Evolutionary conservation across 2,329 filamentous ascomycete species (phyloP), one percentile per base, ranked within the genome.

Genomic region (Hypoxylon sp.): DNA sequence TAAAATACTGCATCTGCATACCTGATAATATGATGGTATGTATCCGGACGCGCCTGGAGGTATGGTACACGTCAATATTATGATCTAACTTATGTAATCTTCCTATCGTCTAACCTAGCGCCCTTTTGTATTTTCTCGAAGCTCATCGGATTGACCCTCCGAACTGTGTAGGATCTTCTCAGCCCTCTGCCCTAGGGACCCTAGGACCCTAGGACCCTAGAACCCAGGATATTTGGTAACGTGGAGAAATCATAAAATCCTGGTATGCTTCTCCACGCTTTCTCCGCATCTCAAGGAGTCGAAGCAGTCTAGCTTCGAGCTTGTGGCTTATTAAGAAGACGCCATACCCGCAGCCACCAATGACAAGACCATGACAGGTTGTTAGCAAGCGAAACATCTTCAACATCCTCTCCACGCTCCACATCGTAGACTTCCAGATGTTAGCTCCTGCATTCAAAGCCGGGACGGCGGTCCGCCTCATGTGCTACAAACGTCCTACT

Each of bases 151-250:
- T 39, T 46, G 30, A 50, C 37, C 32, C 50, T 46, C 39, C 53
- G 15, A 48, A 30, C 59, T 50, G n/a, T n/a, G n/a, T n/a, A 50
- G 59, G 49, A 58, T 62, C 49, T 49, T 62, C 46, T 50, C n/a
- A n/a, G n/a, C n/a, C n/a, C n/a, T n/a, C n/a, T n/a, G n/a, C n/a
- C n/a, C n/a, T n/a, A n/a, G n/a, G n/a, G n/a, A 34, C 20, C 41
- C 49, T 58, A 52, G 49, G n/a, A 26, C n/a, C 20, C 20, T 19
- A 20, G 52, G 41, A 15, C 32, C 19, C 24, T 4, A 26, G 24
- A 7, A 7, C 41, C 26, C 48, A 19, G 30, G 34, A n/a, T n/a
- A n/a, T n/a, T n/a, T n/a, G n/a, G 46, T 56, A 51, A 60, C 37
- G 52, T 56, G 48, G 51, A 37, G 30, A 50, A 28, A 13, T 22